phyloP scores from a whole-genome alignment of 148 eudicot genomes.

The Pouteria glomerata region DNA sequence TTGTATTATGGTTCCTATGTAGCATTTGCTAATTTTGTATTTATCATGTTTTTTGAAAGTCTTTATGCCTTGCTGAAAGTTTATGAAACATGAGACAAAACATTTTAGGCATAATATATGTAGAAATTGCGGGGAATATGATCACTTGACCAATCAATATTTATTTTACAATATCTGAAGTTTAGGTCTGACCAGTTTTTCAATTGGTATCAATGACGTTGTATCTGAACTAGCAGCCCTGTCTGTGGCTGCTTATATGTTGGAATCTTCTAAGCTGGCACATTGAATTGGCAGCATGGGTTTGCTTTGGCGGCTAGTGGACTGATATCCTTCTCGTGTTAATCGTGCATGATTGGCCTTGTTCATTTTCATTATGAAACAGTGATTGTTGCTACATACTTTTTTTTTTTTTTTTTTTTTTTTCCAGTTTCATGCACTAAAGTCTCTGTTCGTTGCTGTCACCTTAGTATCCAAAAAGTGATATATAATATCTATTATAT shows the following conservation, averaged over 20 bases:
- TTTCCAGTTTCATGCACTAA: background rate
- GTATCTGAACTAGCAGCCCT: background rate
- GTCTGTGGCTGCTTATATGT: background rate
- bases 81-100: no score
- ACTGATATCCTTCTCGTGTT: background rate
- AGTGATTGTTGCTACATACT: background rate
- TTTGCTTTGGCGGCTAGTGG: background rate
- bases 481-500: background rate
- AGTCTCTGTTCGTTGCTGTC: background rate
- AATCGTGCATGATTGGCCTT: background rate
- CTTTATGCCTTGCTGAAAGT: no score
- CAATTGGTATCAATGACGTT: no score
- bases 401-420: background rate
- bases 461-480: background rate
- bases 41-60: no score
- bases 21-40: no score
- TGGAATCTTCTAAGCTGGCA: background rate
- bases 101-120: no score
- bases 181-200: no score
- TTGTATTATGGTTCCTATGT: background rate
- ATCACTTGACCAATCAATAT: no score
- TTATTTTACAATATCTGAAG: no score
- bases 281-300: background rate
- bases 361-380: background rate
- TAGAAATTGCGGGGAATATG: no score